phyloP scores from a whole-genome alignment of 345 rosid genomes.

The Bruguiera sexangula region DNA sequence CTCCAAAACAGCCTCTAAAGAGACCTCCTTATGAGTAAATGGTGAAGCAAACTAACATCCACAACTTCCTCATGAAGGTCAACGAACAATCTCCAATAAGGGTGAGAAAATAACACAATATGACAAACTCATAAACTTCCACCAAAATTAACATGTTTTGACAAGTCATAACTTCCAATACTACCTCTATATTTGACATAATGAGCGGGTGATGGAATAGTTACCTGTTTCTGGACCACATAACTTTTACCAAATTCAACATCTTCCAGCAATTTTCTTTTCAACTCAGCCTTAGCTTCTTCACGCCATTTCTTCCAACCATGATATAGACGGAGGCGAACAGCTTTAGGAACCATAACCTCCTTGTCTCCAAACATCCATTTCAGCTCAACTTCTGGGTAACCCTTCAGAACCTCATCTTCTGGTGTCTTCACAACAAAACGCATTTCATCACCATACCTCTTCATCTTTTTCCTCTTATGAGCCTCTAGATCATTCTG shows the following conservation, averaged over 20 bases:
- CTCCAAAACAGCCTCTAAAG: neutral
- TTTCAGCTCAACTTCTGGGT: constrained; percentile 80
- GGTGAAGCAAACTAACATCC: neutral
- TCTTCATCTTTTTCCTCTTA: constrained; percentile 66
- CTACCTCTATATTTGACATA: neutral
- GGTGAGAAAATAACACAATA: constrained; percentile 1
- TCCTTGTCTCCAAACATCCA: constrained; percentile 94
- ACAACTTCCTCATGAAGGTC: constrained; percentile 5
- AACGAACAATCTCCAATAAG: neutral
- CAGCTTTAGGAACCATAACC: constrained; percentile 84
- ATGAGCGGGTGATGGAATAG: constrained; percentile 18
- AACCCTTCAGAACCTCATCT: constrained; percentile 79
- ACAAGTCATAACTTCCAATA: neutral
- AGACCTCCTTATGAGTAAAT: constrained; percentile 2
- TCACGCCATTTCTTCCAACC: constrained; percentile 97
- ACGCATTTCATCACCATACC: constrained; percentile 67
- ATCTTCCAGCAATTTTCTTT: constrained; percentile 65
- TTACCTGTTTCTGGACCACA: constrained; percentile 71
- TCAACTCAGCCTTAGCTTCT: constrained; percentile 78
- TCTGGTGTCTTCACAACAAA: constrained; percentile 63
- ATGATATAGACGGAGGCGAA: constrained; percentile 64
- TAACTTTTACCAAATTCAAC: constrained; percentile 78
- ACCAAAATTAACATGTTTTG: constrained; percentile 6
- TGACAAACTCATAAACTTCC: neutral
- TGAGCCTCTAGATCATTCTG: constrained; percentile 62